A percentile compares a stretch with the other conserved stretches of the same genome.
Conservation (phyloP, 495 filamentous ascomycete genomes). For the Talaromyces nanjingensis region DNA sequence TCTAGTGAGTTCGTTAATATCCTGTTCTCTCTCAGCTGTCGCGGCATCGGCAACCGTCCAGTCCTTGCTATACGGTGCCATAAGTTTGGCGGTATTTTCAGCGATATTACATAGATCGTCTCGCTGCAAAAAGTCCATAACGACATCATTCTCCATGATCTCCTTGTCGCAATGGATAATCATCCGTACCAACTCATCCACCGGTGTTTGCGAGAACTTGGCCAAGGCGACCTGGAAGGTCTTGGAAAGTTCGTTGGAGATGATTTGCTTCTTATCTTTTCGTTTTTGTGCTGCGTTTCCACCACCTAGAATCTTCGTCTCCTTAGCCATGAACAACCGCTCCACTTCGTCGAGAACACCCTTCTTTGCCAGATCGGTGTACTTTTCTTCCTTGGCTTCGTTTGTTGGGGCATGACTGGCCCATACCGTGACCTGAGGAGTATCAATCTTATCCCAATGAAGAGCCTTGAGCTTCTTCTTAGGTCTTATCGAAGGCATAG, state of each 20-base stretch:
- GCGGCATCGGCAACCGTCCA: conserved; percentile 88
- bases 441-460: conserved; percentile 98
- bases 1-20: conserved; percentile 80
- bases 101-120: conserved; percentile 88
- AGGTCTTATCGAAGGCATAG: conserved; percentile 71
- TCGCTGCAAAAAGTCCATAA: conserved; percentile 94
- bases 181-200: conserved; percentile 81
- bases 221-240: conserved; percentile 88
- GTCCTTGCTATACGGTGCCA: conserved; percentile 93
- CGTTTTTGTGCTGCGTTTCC: conserved; percentile 59
- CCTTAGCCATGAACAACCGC: conserved; percentile 93
- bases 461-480: conserved; percentile 99
- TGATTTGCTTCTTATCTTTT: conserved; percentile 94
- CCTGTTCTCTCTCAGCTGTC: conserved; percentile 73
- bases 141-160: conserved; percentile 83
- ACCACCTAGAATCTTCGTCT: conserved; percentile 76
- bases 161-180: conserved; percentile 93
- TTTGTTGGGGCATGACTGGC: conserved; percentile 74
- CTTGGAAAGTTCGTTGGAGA: conserved; percentile 84
- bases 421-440: conserved; percentile 92
- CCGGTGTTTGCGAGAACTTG: conserved; percentile 75
- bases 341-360: conserved; percentile 97
- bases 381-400: conserved; percentile 88
- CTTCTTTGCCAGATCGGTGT: conserved; percentile 81
- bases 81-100: conserved; percentile 81